These are phyloP conservation scores for Pulveroboletus sp. DNA, from an alignment of 768 basidiomycete species.

Conservation along the genomic window DNA sequence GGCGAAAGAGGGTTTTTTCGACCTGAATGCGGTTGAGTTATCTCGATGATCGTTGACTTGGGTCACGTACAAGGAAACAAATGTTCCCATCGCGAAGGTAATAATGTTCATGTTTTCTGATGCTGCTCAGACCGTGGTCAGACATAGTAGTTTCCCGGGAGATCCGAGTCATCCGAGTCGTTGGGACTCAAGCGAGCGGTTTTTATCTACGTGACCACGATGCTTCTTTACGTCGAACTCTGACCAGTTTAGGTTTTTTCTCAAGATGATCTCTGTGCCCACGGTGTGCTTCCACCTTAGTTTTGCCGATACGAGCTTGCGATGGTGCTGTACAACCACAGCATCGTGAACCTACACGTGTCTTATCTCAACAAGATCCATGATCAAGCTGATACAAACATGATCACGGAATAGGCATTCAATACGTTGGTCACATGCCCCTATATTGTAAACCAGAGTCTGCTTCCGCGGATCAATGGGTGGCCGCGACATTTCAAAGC, in stretches of 20 bases:
- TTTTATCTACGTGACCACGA: constrained; percentile 13
- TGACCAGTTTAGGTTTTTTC: constrained; percentile 7
- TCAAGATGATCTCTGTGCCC: constrained; percentile 6
- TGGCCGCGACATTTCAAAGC: neutral
- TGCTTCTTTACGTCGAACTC: constrained; percentile 5
- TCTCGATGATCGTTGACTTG: neutral
- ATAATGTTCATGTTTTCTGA: constrained; percentile 35
- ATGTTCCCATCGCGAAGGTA: constrained; percentile 55
- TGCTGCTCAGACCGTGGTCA: constrained; percentile 7
- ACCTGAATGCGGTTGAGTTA: constrained; percentile 25
- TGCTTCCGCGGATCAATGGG: constrained; percentile 11
- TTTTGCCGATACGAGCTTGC: neutral
- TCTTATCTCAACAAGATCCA: constrained; percentile 19
- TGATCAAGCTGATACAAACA: neutral
- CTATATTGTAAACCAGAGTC: constrained; percentile 3
- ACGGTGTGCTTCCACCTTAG: constrained; percentile 13
- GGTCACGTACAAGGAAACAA: constrained; percentile 44
- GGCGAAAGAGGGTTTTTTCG: constrained; percentile 27
- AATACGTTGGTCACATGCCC: neutral
- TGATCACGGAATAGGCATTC: no score
- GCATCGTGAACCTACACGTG: constrained; percentile 22
- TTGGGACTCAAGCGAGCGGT: neutral
- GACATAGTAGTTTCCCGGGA: neutral
- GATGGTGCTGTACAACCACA: constrained; percentile 7
- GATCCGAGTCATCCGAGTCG: neutral